These are phyloP conservation scores for Phytophthora melonis DNA, from an alignment of 352 stramenopile species.

Conservation along the genomic window DNA sequence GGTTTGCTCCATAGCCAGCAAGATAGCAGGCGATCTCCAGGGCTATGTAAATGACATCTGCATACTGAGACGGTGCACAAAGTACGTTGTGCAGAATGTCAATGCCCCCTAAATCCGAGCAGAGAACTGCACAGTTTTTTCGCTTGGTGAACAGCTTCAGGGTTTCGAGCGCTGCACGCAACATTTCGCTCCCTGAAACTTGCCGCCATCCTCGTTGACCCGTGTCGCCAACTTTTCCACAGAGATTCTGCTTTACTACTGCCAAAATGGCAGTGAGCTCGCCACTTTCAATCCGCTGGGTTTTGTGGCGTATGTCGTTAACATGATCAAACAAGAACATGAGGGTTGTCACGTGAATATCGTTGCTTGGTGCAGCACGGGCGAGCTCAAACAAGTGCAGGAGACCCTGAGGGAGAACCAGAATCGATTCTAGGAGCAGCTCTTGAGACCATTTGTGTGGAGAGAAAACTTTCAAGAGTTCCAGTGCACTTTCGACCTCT, in stretches of 20 bases:
- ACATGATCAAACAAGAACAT: constrained; percentile 38
- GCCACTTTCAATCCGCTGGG: constrained; percentile 33
- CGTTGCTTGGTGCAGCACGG: constrained; percentile 7
- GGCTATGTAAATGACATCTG: constrained; percentile 29
- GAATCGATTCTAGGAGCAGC: constrained; percentile 23
- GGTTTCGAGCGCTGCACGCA: constrained; percentile 35
- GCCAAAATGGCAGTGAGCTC: constrained; percentile 35
- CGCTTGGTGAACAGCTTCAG: constrained; percentile 39
- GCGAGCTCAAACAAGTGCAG: constrained; percentile 31
- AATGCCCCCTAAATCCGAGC: constrained; percentile 33
- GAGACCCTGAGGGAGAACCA: constrained; percentile 35
- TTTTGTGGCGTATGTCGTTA: constrained; percentile 36
- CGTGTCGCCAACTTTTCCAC: constrained; percentile 18
- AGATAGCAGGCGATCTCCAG: constrained; percentile 54
- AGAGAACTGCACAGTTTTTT: constrained; percentile 42
- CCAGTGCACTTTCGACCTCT: constrained; percentile 21
- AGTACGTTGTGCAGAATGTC: constrained; percentile 44
- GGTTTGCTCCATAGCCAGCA: constrained; percentile 41
- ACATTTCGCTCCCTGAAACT: constrained; percentile 21
- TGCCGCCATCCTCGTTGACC: constrained; percentile 2
- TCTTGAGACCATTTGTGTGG: constrained; percentile 31
- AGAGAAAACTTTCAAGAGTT: constrained; percentile 29
- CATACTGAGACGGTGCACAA: constrained; percentile 41
- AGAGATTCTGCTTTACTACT: constrained; percentile 26
- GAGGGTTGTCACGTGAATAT: constrained; percentile 20